Percentiles rank a stretch among this genome's conserved stretches.
These are phyloP conservation scores for Cokeromyces recurvatus DNA, from an alignment of 371 early-diverging fungal species.

Conservation along the genomic window DNA sequence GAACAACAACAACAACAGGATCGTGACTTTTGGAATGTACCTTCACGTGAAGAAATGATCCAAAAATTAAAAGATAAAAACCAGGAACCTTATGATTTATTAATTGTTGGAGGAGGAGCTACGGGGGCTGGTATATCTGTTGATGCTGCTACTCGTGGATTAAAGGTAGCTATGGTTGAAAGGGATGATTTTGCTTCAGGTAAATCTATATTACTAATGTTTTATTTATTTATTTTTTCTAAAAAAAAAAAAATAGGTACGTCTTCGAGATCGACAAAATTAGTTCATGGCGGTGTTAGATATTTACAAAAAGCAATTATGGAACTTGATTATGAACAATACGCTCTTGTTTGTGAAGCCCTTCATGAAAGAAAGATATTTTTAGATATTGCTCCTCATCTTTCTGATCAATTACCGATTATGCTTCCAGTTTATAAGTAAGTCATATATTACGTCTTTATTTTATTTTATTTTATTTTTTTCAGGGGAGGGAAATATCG, in stretches of 20 bases:
- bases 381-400: constrained; percentile 95
- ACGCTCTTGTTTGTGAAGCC: constrained; percentile 95
- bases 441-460: too few species aligned
- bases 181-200: constrained; percentile 95
- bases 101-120: constrained; percentile 98
- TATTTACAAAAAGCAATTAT: constrained; percentile 98
- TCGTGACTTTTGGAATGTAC: constrained; percentile 67
- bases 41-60: constrained; percentile 70
- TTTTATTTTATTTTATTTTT: too few species aligned
- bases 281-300: constrained; percentile 99
- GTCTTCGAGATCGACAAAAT: constrained; percentile 95
- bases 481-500: too few species aligned
- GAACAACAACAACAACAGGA: constrained; percentile 21
- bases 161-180: constrained; percentile 97
- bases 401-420: constrained; percentile 92
- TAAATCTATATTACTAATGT: constrained; percentile 10
- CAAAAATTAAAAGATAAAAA: constrained; percentile 52
- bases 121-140: constrained; percentile 97
- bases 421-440: constrained; percentile 93
- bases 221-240: not conserved
- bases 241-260: constrained; percentile 61
- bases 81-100: constrained; percentile 77
- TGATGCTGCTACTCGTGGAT: constrained; percentile 97
- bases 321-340: constrained; percentile 95
- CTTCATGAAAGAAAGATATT: constrained; percentile 95